A percentile compares a stretch with the other conserved stretches of the same genome.
Evolutionary conservation across 2,329 filamentous ascomycete species (phyloP).

Genomic region (Phyllachora maydis): DNA sequence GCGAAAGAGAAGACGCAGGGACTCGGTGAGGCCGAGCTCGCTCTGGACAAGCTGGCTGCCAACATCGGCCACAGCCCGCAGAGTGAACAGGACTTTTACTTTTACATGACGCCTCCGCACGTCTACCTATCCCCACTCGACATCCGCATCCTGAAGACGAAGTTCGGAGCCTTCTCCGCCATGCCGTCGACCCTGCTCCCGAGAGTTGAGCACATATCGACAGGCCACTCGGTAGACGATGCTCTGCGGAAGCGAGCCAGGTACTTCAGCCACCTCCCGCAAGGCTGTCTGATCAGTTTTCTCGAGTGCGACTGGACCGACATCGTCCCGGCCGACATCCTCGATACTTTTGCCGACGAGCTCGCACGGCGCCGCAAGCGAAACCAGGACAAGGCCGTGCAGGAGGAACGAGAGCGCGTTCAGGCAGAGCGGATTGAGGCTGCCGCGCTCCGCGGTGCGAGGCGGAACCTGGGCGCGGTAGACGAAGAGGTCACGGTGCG

Average conservation of each 20-base stretch:
- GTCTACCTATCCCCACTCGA: conserved; percentile 81
- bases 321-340: conserved; percentile 52
- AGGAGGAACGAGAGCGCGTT: conserved; percentile 69
- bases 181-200: conserved; percentile 79
- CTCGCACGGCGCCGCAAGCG: conserved; percentile 56
- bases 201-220: conserved; percentile 73
- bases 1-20: conserved; percentile 52
- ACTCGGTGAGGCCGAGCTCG: conserved; percentile 12
- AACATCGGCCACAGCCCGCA: conserved; percentile 8
- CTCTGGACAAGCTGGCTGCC: conserved; percentile 1
- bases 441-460: conserved; percentile 33
- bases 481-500: conserved; percentile 16
- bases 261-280: conserved; percentile 70
- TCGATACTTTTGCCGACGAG: conserved; percentile 58
- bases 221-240: conserved; percentile 74
- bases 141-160: conserved; percentile 78
- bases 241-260: conserved; percentile 65
- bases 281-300: conserved; percentile 81
- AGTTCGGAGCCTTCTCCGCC: conserved; percentile 61
- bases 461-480: conserved; percentile 15
- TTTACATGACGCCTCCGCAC: conserved; percentile 73
- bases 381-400: conserved; percentile 63
- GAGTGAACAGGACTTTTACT: conserved; percentile 45
- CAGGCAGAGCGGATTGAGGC: conserved; percentile 67
- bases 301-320: conserved; percentile 92